Conservation (phyloP, 768 basidiomycete species). For the Podaxis carcinomalis region DNA sequence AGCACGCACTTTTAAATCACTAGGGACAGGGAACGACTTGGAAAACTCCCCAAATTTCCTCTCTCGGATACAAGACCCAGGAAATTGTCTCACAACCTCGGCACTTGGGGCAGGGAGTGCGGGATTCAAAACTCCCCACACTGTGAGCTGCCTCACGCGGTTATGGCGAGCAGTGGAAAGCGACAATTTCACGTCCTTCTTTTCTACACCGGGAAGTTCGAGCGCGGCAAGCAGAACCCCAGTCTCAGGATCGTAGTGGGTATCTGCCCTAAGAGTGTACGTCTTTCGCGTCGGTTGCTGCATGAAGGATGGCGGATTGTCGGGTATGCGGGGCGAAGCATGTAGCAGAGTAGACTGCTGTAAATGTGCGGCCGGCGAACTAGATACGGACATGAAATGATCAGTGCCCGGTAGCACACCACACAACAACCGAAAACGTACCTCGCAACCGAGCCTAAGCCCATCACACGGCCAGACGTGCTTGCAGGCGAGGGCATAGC, state of each 20-base stretch:
- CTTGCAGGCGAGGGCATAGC: conserved; percentile 7
- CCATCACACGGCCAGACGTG: neutral
- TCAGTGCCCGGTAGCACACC: neutral
- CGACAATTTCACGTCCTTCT: conserved; percentile 50
- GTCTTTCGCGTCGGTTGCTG: conserved; percentile 15
- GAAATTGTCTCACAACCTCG: conserved; percentile 16
- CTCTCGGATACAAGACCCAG: conserved; percentile 16
- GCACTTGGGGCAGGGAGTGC: conserved; percentile 27
- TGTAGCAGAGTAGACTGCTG: conserved; percentile 11
- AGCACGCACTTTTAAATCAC: conserved; percentile 21
- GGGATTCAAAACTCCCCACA: conserved; percentile 43
- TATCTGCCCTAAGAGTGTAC: conserved; percentile 55
- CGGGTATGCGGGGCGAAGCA: conserved; percentile 13
- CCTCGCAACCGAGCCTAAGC: conserved; percentile 9
- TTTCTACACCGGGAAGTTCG: conserved; percentile 67
- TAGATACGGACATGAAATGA: conserved; percentile 6
- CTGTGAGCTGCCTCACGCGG: conserved; percentile 55
- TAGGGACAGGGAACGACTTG: conserved; percentile 22
- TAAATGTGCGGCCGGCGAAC: conserved; percentile 18
- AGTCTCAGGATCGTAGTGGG: conserved; percentile 49
- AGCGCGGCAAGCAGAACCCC: conserved; percentile 54
- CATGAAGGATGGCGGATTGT: conserved; percentile 13
- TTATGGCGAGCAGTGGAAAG: conserved; percentile 61
- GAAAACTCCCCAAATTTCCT: conserved; percentile 23
- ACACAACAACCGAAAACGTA: conserved; percentile 2